Conservation (phyloP, 768 basidiomycete genomes). For the Dentipellis sp. region DNA sequence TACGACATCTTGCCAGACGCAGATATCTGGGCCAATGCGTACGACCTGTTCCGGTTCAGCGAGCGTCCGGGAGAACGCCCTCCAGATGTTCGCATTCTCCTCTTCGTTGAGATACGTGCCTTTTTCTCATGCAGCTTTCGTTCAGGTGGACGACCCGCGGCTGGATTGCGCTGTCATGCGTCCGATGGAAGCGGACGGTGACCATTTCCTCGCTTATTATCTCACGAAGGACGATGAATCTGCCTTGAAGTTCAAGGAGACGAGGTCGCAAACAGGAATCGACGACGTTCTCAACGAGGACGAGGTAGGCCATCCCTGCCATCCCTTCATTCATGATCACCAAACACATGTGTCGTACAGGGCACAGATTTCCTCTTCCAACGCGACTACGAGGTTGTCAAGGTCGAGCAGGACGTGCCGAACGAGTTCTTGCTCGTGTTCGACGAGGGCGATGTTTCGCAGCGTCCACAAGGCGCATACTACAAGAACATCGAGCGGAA, state of each 20-base stretch:
- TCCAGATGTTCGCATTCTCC: conserved; percentile 42
- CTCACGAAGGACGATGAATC: conserved; percentile 69
- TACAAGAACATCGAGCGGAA: conserved; percentile 87
- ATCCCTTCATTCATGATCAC: background rate
- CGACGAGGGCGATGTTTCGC: conserved; percentile 42
- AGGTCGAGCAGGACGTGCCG: conserved; percentile 78
- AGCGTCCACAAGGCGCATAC: conserved; percentile 55
- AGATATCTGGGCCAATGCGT: conserved; percentile 84
- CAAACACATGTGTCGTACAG: conserved; percentile 23
- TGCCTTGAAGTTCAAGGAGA: conserved; percentile 39
- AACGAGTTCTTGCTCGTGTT: conserved; percentile 78
- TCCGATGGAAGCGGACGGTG: conserved; percentile 83
- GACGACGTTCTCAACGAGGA: conserved; percentile 34
- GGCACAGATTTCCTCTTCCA: conserved; percentile 66
- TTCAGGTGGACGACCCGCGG: conserved; percentile 66
- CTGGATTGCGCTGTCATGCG: conserved; percentile 80
- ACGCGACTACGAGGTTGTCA: conserved; percentile 82
- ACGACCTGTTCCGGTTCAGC: conserved; percentile 79
- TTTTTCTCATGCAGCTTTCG: background rate
- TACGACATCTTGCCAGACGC: conserved; percentile 80
- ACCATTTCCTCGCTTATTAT: conserved; percentile 82
- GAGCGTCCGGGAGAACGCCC: conserved; percentile 78
- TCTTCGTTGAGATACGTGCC: background rate
- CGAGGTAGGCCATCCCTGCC: conserved; percentile 36
- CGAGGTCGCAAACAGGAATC: conserved; percentile 44